Evolutionary conservation across 164 flowering plant genomes (phyloP), one percentile per base, ranked within the genome.

Genomic region (Cinnamomum chago): DNA sequence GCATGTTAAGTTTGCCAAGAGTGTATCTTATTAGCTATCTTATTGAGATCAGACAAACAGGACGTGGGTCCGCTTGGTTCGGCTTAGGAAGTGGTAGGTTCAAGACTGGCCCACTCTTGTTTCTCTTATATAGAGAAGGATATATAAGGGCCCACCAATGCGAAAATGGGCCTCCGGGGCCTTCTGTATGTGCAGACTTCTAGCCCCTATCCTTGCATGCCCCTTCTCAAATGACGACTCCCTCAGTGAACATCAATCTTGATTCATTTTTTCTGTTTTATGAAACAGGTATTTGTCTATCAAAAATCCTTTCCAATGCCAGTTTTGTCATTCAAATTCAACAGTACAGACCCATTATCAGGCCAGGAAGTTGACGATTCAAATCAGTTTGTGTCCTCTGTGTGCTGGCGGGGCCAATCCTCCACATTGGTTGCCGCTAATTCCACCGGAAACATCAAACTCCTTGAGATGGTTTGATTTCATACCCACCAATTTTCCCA

Each of bases 261-360:
- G 2, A 67, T 67, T 67, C 14, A 25, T 17, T 67, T 27, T 67
- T 33, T 67, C 28, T 17, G 22, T 62, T 50, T 33, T 20, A 67
- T 27, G 70, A 25, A 52, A 69, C 88, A 95, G 99, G 96, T 95
- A 70, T 88, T 85, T 74, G 77, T 95, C 52, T 95, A 95, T 79
- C 97, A 95, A 84, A 95, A 93, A 79, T 94, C 97, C 35, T 90
- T 95, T 80, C 88, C 99, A 15, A 93, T 95, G 97, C 97, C 99
- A 0, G 90, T 86, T 3, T 58, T 93, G 69, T 88, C 97, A 13
- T 92, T 79, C 86, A 93, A 90, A 78, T 93, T 95, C 78, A 80
- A 80, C 83, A 81, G 71, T 79, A 76, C 74, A 3, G 96, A 93
- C 79, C 84, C 92, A 14, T 75, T 83, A 20, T 88, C 97, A 1